Base-by-base conservation (phyloP, 2,329 filamentous ascomycete genomes). In the Paramyrothecium roridum region DNA sequence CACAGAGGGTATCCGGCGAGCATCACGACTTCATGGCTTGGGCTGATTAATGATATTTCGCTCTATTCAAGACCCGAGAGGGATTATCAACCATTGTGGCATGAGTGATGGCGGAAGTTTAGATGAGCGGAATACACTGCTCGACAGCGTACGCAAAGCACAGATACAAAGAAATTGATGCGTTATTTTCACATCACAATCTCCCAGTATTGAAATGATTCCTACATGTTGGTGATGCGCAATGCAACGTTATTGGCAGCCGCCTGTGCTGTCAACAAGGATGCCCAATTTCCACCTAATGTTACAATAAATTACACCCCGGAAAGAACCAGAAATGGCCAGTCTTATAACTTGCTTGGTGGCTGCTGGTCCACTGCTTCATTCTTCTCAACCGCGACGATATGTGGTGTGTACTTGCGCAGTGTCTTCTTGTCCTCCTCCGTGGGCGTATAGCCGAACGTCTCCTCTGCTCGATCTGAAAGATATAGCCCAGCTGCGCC, bases 381-480 rank as follows among this genome's bases (percentile, higher is more conserved):
- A 2, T 50, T 50, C 54, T 59, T 72, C 19, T 89, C 86, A 30
- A 90, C 79, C 13, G 80, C 66, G 43, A 78, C 80, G 56, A 93
- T 81, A 61, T 77, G 84, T 8, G 89, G 89, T 33, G 85, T 75
- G 49, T 81, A 72, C 51, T 78, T 79, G 50, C 84, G 79, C 59
- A 96, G 70, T 13, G 82, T 82, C 56, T 85, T 83, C 68, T 85
- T 87, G 67, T 96, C 91, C 65, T 88, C 78, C 58, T 90, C 85
- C 1, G 85, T 88, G 2, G 92, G 84, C 43, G 82, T 85, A 70
- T 91, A 82, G 8, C 89, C 89, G 57, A 93, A 81, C 46, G 81
- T 85, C 67, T 89, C 82, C 73, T 93, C 92, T 17, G 88, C 85
- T 55, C 80, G 79, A 67, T 93, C 89, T 6, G 88, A 85, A 19